phyloP scores from a whole-genome alignment of 2,329 filamentous ascomycete genomes.

The Colletotrichum gloeosporioides region DNA sequence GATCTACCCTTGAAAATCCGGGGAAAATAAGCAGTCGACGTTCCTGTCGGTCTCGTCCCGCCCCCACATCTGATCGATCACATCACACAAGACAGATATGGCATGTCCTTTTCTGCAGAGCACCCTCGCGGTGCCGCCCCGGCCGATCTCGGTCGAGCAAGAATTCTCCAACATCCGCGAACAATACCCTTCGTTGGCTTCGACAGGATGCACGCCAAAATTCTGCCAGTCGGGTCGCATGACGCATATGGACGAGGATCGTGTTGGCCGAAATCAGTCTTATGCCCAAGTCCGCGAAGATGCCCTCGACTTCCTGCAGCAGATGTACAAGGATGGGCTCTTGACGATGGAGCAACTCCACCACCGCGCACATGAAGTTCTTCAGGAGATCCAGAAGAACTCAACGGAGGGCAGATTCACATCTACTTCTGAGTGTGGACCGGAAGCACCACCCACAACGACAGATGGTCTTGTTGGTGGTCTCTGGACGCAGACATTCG shows the following conservation, averaged over 20 bases:
- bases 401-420: conserved; percentile 12
- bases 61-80: not conserved
- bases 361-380: conserved; percentile 7
- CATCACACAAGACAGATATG: not conserved
- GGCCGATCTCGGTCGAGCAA: conserved; percentile 7
- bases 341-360: conserved; percentile 10
- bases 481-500: conserved; percentile 19
- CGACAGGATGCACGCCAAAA: conserved; percentile 10
- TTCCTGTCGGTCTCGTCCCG: not conserved
- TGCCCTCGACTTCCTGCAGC: conserved; percentile 15
- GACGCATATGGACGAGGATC: conserved; percentile 19
- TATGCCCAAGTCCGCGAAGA: conserved; percentile 20
- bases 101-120: conserved; percentile 17
- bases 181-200: conserved; percentile 9
- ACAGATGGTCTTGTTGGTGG: conserved; percentile 7
- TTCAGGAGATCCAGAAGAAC: conserved; percentile 18
- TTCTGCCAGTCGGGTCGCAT: conserved; percentile 19
- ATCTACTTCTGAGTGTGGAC: not conserved
- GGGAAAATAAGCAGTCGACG: not conserved
- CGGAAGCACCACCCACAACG: not conserved
- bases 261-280: conserved; percentile 15
- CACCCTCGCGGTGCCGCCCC: conserved; percentile 7
- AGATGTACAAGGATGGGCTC: conserved; percentile 14
- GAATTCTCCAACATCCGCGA: conserved; percentile 19
- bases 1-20: not conserved